Base-by-base conservation (phyloP, 2,329 filamentous ascomycete genomes). In the Sclerotinia sclerotiorum region DNA sequence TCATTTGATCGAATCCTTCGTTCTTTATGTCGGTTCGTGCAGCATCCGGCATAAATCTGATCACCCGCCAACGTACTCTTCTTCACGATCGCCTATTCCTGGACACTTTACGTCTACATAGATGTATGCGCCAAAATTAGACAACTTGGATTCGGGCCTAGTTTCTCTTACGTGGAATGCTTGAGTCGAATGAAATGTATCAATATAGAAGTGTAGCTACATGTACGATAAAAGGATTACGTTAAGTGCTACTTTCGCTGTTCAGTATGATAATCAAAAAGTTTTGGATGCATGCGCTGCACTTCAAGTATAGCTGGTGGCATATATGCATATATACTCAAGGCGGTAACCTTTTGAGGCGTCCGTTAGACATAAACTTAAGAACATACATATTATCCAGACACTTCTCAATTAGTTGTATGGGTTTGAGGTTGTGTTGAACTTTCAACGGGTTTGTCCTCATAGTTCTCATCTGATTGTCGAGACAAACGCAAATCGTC, bases 91-190 rank as follows among this genome's bases (percentile, higher is more conserved):
- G 42, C 52, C 63, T 21, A 57, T 27, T 49, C n/a, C 35, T 42
- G 63, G 52, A 5, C 19, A 57, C 10, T 32, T 11, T 32, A 57
- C 17, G 5, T 29, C 58, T 61, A 55, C n/a, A 55, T 15, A 55
- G n/a, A 55, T 8, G 29, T 29, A 15, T 27, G 35, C n/a, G 27
- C 51, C 3, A 17, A 42, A 21, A 17, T n/a, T 11, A 42, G 19
- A 35, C 13, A 32, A 8, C 27, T 61, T 48, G 1, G 3, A 49
- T 61, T 48, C 27, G 19, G 11, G 19, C 21, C 29, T 35, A 5
- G 19, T 61, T 60, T n/a, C 19, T 35, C 32, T 39, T 63, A 52
- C 61, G 61, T 63, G 61, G 61, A 17, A 42, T 24, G 61, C 48
- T 39, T 5, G 13, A 63, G n/a, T 49, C 48, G 32, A 63, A 63